A percentile compares a stretch with the other conserved stretches of the same genome.
Evolutionary conservation across 177 flowering plant genomes (phyloP).

Genomic region (Vitis hybrid): DNA sequence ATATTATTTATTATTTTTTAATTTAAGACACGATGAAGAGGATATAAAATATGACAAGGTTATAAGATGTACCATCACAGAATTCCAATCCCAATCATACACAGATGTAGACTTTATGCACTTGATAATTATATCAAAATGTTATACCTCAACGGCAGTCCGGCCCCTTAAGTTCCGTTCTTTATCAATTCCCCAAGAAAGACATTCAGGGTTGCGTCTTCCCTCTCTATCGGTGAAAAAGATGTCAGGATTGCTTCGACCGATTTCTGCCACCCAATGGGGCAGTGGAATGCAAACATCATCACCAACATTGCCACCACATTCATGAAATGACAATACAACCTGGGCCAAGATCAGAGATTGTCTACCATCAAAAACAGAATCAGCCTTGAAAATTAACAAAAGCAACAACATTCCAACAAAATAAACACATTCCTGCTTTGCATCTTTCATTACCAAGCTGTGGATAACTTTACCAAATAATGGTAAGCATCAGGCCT

Average conservation of each 20-base stretch:
- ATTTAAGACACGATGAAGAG: no score
- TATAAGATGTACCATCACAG: not conserved
- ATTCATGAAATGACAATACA: slow-evolving; percentile 95
- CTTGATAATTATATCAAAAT: not conserved
- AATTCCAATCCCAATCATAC: not conserved
- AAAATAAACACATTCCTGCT: not conserved
- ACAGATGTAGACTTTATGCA: not conserved
- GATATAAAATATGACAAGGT: no score
- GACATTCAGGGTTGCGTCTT: slow-evolving; percentile 88
- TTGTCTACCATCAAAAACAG: not conserved
- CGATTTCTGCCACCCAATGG: slow-evolving; percentile 93
- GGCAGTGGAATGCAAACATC: slow-evolving; percentile 95
- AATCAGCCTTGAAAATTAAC: slow-evolving; percentile 4
- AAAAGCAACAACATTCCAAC: not conserved
- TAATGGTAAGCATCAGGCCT: no score
- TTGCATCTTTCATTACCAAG: no score
- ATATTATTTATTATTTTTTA: no score
- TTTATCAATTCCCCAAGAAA: slow-evolving; percentile 95
- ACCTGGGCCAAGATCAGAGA: slow-evolving; percentile 45
- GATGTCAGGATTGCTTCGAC: slow-evolving; percentile 82
- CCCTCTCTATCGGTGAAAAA: slow-evolving; percentile 92
- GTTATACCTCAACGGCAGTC: slow-evolving; percentile 84
- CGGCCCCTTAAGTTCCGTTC: slow-evolving; percentile 91
- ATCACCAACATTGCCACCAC: slow-evolving; percentile 98
- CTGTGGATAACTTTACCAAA: no score